phyloP scores from a whole-genome alignment of 306 rosid species.

The Carpinus viminea region DNA sequence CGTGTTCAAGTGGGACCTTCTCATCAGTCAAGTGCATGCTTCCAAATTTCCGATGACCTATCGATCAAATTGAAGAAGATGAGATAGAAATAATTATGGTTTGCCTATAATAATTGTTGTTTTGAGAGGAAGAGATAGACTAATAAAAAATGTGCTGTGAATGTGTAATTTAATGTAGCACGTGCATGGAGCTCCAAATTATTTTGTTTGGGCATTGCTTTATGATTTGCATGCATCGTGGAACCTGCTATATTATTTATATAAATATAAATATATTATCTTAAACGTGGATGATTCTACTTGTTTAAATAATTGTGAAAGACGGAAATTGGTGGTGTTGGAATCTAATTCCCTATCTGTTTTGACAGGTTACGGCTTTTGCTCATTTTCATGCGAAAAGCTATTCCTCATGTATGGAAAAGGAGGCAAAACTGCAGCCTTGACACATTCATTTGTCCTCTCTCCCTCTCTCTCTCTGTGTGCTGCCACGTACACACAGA shows the following conservation, averaged over 20 bases:
- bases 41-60: neutral
- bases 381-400: conserved; percentile 54
- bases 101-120: too few relatives aligned
- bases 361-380: conserved; percentile 36
- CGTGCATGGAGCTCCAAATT: neutral
- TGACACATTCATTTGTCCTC: conserved; percentile 31
- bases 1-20: neutral
- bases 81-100: neutral
- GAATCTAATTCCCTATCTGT: conserved; percentile 36
- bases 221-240: neutral
- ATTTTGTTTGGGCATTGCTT: neutral
- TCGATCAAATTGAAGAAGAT: too few relatives aligned
- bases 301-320: neutral
- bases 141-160: neutral
- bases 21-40: neutral
- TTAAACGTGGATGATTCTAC: conserved; percentile 10
- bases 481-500: neutral
- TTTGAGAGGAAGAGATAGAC: too few relatives aligned
- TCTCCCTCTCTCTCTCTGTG: neutral
- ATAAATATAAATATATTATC: neutral
- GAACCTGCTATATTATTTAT: neutral
- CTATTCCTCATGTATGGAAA: conserved; percentile 36
- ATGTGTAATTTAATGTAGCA: neutral
- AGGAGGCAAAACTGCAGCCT: conserved; percentile 57
- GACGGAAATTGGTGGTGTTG: conserved; percentile 20